phyloP scores from a whole-genome alignment of 2,329 filamentous ascomycete genomes.

The Alternaria postmessia region DNA sequence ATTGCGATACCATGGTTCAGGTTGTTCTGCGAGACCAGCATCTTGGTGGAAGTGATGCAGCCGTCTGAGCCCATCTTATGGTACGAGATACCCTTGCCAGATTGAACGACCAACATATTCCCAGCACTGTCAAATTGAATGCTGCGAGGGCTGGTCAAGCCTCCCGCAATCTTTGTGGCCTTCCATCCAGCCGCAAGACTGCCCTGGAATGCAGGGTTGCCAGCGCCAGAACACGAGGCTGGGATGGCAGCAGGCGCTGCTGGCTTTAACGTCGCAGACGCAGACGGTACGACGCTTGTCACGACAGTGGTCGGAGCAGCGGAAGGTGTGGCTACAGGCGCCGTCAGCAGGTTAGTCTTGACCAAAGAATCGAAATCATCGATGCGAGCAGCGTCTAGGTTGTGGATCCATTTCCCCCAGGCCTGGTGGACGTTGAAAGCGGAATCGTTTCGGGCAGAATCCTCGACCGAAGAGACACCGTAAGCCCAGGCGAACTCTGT shows the following conservation, averaged over 20 bases:
- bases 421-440: constrained; percentile 44
- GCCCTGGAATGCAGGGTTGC: constrained; percentile 32
- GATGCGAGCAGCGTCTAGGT: constrained; percentile 42
- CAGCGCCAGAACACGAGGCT: constrained; percentile 41
- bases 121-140: constrained; percentile 44
- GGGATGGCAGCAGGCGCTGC: constrained; percentile 36
- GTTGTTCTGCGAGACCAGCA: constrained; percentile 41
- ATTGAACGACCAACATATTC: constrained; percentile 46
- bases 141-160: constrained; percentile 41
- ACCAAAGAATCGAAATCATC: constrained; percentile 42
- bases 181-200: constrained; percentile 44
- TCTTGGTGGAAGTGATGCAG: constrained; percentile 43
- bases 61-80: constrained; percentile 40
- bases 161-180: constrained; percentile 43
- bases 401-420: constrained; percentile 44
- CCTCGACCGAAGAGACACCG: constrained; percentile 35
- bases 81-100: constrained; percentile 46
- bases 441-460: constrained; percentile 41
- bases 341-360: constrained; percentile 40
- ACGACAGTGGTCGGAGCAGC: constrained; percentile 30
- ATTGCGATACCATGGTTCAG: constrained; percentile 62
- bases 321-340: constrained; percentile 28
- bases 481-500: constrained; percentile 46
- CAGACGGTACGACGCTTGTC: constrained; percentile 29
- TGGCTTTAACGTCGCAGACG: constrained; percentile 26